A percentile compares a stretch with the other conserved stretches of the same genome.
Conservation (phyloP, 371 early-diverging fungal species). For the Apophysomyces trapeziformis region DNA sequence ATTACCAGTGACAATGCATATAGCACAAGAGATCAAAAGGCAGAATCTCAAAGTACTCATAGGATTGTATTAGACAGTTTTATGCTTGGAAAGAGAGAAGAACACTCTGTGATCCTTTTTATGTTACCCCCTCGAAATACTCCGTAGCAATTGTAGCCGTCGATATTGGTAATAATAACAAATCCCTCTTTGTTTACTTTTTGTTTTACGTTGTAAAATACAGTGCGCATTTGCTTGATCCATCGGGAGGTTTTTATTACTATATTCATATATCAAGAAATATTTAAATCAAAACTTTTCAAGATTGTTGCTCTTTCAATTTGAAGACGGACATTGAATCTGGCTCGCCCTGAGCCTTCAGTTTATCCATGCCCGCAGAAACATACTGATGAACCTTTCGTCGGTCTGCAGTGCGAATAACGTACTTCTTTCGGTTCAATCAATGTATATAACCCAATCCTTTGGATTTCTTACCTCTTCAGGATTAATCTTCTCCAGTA, state of each 20-base stretch:
- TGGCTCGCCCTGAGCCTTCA: slow-evolving; percentile 12
- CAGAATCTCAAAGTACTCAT: background rate
- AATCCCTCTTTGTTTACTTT: too few species aligned
- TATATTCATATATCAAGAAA: too few species aligned
- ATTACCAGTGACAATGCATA: background rate
- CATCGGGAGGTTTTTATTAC: too few species aligned
- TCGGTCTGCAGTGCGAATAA: slow-evolving; percentile 18
- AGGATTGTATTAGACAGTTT: background rate
- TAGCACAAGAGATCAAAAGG: background rate
- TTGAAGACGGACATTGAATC: slow-evolving; percentile 21
- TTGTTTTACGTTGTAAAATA: too few species aligned
- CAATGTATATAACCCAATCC: background rate
- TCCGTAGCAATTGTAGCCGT: slow-evolving; percentile 5
- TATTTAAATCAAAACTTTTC: too few species aligned
- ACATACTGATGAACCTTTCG: slow-evolving; percentile 20
- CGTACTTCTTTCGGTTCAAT: slow-evolving; percentile 12
- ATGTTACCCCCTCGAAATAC: background rate
- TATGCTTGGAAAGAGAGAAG: background rate
- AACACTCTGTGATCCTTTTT: background rate
- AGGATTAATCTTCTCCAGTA: slow-evolving; percentile 13
- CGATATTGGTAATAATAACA: background rate
- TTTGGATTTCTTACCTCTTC: slow-evolving; percentile 11
- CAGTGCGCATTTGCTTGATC: too few species aligned
- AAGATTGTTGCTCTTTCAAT: background rate
- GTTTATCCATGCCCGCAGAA: slow-evolving; percentile 14